A percentile compares a stretch with the other conserved stretches of the same genome.
Conservation (phyloP, 441 rosid genomes). For the Iberis amara region DNA sequence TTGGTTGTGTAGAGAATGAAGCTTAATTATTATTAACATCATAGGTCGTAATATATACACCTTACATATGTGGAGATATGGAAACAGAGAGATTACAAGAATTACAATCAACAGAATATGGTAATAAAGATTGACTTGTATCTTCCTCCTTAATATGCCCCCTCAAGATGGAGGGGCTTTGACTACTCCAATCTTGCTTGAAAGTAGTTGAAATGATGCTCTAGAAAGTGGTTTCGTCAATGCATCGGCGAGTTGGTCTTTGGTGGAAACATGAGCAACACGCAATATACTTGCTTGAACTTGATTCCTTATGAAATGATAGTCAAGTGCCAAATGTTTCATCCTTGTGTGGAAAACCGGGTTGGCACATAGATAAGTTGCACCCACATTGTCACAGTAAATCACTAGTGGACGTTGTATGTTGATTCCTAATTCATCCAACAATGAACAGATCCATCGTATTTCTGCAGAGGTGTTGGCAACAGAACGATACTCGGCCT, state of each 20-base stretch:
- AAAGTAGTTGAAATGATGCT: not conserved
- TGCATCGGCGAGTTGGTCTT: not conserved
- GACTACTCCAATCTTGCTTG: not conserved
- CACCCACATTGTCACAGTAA: not conserved
- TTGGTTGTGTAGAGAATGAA: constrained; percentile 31
- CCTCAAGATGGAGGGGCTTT: not conserved
- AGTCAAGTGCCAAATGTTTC: not conserved
- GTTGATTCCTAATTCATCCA: not conserved
- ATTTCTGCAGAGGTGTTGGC: not conserved
- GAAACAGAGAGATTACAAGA: no score
- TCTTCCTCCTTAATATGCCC: not conserved
- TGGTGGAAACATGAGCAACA: not conserved
- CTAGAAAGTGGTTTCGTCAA: not conserved
- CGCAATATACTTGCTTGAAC: not conserved
- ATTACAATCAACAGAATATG: no score
- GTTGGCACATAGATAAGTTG: not conserved
- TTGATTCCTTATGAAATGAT: not conserved
- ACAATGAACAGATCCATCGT: not conserved
- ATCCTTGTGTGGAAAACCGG: not conserved
- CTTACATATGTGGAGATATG: no score
- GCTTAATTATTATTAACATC: no score
- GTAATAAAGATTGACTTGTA: no score
- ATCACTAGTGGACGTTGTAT: not conserved
- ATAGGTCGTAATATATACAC: no score
- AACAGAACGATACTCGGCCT: not conserved